A percentile compares a stretch with the other conserved stretches of the same genome.
These are phyloP conservation scores for Pichia cabralensis DNA, from an alignment of 805 yeast genomes.

Conservation along the genomic window DNA sequence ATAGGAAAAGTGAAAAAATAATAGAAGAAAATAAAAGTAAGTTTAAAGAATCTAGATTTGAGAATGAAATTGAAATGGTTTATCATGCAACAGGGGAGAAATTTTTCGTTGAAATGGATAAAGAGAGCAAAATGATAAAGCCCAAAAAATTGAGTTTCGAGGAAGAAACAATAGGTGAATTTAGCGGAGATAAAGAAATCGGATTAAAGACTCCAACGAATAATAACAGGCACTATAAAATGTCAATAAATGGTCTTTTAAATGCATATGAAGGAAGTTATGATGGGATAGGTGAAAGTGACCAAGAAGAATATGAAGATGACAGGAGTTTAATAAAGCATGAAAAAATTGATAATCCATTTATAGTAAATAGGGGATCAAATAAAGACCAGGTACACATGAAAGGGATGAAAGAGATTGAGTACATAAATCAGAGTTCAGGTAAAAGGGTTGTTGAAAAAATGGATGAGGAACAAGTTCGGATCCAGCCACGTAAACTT, in stretches of 20 bases:
- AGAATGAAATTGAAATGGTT: constrained; percentile 30
- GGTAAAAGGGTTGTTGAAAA: constrained; percentile 25
- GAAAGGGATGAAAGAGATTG: constrained; percentile 10
- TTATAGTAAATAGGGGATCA: constrained; percentile 3
- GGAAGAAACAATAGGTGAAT: neutral
- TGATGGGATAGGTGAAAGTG: constrained; percentile 1
- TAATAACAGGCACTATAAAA: constrained; percentile 1
- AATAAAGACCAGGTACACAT: neutral
- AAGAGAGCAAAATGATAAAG: constrained; percentile 25
- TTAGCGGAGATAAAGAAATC: neutral
- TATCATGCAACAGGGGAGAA: constrained; percentile 34
- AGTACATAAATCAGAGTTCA: constrained; percentile 19
- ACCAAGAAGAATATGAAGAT: constrained; percentile 9
- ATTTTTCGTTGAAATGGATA: constrained; percentile 22
- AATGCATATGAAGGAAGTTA: neutral
- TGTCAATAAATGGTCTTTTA: constrained; percentile 3
- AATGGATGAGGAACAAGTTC: constrained; percentile 25
- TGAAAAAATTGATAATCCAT: constrained; percentile 19
- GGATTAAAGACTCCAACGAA: constrained; percentile 2
- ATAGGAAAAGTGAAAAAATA: constrained; percentile 1
- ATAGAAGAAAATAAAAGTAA: too few species aligned
- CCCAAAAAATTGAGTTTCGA: constrained; percentile 30
- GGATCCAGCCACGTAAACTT: constrained; percentile 31
- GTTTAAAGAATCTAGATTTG: constrained; percentile 17
- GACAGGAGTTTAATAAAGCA: constrained; percentile 9